Conservation (phyloP, 2,329 filamentous ascomycete genomes). For the Penicillium griseofulvum region DNA sequence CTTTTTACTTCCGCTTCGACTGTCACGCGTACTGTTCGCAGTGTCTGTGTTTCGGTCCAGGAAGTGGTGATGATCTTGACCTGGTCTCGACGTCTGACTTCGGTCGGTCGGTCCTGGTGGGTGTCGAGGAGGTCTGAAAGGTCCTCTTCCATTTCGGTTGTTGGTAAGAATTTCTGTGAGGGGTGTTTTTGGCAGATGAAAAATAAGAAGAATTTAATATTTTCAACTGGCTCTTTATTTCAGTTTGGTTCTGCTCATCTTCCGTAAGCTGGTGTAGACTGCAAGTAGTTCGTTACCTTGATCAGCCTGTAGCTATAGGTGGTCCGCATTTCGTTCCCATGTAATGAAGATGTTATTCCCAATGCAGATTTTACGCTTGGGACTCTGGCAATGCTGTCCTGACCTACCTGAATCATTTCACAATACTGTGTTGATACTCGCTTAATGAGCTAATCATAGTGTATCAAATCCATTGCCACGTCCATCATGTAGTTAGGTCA, state of each 20-base stretch:
- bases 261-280: neutral
- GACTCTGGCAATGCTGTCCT: too few relatives aligned
- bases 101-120: constrained; percentile 75
- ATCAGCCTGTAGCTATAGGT: too few relatives aligned
- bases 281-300: too few relatives aligned
- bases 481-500: neutral
- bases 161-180: constrained; percentile 10
- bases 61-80: constrained; percentile 94
- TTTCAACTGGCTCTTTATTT: neutral
- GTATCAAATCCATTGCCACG: neutral
- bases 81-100: constrained; percentile 69
- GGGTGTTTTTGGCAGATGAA: neutral
- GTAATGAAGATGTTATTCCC: too few relatives aligned
- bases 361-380: too few relatives aligned
- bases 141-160: constrained; percentile 52
- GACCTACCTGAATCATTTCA: too few relatives aligned
- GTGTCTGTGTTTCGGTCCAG: constrained; percentile 60
- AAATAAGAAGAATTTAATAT: neutral
- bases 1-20: constrained; percentile 53
- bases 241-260: too few relatives aligned
- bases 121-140: constrained; percentile 91
- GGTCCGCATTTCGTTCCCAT: too few relatives aligned
- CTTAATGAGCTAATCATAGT: neutral
- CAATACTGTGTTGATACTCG: neutral
- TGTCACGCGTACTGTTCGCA: constrained; percentile 34